Evolutionary conservation across 768 basidiomycete genomes (phyloP).

Genomic region (Hebeloma cylindrosporum): DNA sequence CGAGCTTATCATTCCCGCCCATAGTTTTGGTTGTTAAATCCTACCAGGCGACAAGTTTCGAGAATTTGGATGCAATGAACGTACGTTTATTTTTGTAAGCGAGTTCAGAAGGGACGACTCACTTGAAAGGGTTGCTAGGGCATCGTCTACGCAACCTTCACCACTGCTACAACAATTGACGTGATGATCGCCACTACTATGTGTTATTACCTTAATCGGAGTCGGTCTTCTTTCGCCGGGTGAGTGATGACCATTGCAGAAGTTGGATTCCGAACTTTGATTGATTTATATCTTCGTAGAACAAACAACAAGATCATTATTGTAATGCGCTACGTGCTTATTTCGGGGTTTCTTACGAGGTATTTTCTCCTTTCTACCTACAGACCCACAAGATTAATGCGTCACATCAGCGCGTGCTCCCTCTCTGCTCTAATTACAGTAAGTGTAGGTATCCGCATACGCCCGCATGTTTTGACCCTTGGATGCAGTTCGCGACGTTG

Average conservation of each 20-base stretch:
- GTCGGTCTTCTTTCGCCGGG: slow-evolving; percentile 20
- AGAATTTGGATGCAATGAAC: slow-evolving; percentile 27
- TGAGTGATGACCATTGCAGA: slow-evolving; percentile 10
- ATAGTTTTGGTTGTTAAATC: slow-evolving; percentile 35
- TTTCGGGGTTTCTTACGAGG: slow-evolving; percentile 36
- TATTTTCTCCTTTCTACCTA: slow-evolving; percentile 1
- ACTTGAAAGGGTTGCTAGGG: slow-evolving; percentile 25
- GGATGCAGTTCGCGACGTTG: slow-evolving; percentile 23
- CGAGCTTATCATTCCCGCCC: background rate
- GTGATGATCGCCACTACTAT: slow-evolving; percentile 34
- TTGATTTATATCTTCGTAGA: slow-evolving; percentile 11
- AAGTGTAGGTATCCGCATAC: slow-evolving; percentile 9
- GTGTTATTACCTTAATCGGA: slow-evolving; percentile 31
- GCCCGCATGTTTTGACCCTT: slow-evolving; percentile 30
- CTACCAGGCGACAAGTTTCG: slow-evolving; percentile 29
- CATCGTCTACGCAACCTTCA: slow-evolving; percentile 39
- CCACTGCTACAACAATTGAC: slow-evolving; percentile 41
- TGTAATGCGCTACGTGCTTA: slow-evolving; percentile 34
- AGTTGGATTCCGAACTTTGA: background rate
- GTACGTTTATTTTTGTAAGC: slow-evolving; percentile 20
- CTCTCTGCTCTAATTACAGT: slow-evolving; percentile 40
- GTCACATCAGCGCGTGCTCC: slow-evolving; percentile 37
- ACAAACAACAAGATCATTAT: slow-evolving; percentile 31
- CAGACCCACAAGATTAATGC: background rate
- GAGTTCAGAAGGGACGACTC: background rate